Conservation (phyloP, 371 early-diverging fungal genomes). For the Apophysomyces ossiformis region DNA sequence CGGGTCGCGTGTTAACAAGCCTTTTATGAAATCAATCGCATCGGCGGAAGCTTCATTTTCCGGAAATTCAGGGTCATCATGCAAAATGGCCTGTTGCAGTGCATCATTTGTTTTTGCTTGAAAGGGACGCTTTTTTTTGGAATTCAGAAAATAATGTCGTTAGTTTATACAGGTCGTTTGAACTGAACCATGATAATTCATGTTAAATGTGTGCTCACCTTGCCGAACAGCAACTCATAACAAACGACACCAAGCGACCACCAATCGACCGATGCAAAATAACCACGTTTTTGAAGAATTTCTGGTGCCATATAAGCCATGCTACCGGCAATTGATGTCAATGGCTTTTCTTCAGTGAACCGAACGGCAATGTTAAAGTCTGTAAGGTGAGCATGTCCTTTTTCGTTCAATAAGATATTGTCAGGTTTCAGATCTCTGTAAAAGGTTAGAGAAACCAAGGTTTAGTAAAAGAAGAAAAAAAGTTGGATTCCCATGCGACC, state of each 20-base stretch:
- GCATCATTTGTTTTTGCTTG: slow-evolving; percentile 41
- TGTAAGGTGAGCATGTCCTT: slow-evolving; percentile 84
- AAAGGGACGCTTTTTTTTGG: slow-evolving; percentile 69
- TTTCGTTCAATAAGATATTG: slow-evolving; percentile 86
- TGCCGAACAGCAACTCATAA: slow-evolving; percentile 81
- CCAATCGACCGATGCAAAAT: slow-evolving; percentile 78
- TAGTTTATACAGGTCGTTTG: too few species aligned
- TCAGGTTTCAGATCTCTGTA: slow-evolving; percentile 95
- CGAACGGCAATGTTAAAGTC: slow-evolving; percentile 88
- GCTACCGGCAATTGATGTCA: slow-evolving; percentile 69
- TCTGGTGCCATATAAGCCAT: slow-evolving; percentile 83
- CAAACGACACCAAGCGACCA: slow-evolving; percentile 88
- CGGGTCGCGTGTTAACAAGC: slow-evolving; percentile 52
- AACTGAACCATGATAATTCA: too few species aligned
- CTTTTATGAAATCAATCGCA: slow-evolving; percentile 57
- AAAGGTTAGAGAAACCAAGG: not conserved
- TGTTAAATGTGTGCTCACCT: slow-evolving; percentile 37
- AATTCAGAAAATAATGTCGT: too few species aligned
- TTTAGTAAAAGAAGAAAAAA: slow-evolving; percentile 9
- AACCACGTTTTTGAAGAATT: slow-evolving; percentile 67
- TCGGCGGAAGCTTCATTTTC: slow-evolving; percentile 47
- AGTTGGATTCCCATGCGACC: not conserved
- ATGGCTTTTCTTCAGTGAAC: slow-evolving; percentile 55
- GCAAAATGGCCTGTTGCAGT: slow-evolving; percentile 63
- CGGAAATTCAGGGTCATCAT: slow-evolving; percentile 62